These are phyloP conservation scores for Umbelopsis sp. DNA, from an alignment of 192 early-diverging fungal species.

Conservation along the genomic window DNA sequence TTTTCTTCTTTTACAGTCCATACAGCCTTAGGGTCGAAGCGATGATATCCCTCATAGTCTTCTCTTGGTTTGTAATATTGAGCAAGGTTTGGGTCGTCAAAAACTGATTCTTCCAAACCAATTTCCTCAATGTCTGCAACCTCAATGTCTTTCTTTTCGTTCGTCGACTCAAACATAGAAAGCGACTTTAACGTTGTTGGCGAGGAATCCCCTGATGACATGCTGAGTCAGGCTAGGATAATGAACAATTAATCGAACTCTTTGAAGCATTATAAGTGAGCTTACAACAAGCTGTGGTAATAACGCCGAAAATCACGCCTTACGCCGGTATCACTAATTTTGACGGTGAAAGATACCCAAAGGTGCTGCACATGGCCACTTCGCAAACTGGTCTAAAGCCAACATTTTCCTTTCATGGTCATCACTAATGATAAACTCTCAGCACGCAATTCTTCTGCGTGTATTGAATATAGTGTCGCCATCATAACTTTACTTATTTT, in stretches of 20 bases:
- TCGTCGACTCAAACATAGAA: neutral
- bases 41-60: slow-evolving; percentile 7
- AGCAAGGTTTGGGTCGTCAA: slow-evolving; percentile 1
- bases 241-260: too few species aligned
- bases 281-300: neutral
- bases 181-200: neutral
- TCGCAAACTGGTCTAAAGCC: too few species aligned
- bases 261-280: too few species aligned
- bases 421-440: neutral
- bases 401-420: too few species aligned
- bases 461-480: slow-evolving; percentile 3
- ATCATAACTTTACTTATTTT: neutral
- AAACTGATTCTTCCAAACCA: slow-evolving; percentile 9
- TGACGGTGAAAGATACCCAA: too few species aligned
- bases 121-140: slow-evolving; percentile 10
- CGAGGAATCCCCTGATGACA: neutral
- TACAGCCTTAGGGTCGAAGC: slow-evolving; percentile 33
- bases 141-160: slow-evolving; percentile 4
- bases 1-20: slow-evolving; percentile 52
- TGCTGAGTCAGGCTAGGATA: neutral
- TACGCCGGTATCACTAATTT: neutral
- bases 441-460: slow-evolving; percentile 15
- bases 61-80: neutral
- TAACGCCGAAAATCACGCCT: slow-evolving; percentile 16
- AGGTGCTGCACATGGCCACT: too few species aligned